Conservation (phyloP, 108 stramenopile species). For the Nitzschia putrida region DNA sequence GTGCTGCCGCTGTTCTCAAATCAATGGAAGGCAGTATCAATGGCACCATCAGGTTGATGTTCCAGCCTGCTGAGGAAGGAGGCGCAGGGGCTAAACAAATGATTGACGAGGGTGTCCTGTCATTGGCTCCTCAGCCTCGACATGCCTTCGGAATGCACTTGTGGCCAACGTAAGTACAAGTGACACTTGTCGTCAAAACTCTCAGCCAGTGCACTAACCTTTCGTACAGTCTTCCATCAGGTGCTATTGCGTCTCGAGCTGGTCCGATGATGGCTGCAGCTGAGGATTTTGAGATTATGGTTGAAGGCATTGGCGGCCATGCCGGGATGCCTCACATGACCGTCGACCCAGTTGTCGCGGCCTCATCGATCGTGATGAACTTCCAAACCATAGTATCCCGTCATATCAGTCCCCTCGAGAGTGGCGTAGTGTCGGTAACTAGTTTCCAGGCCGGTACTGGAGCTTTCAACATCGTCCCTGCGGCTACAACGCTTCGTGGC, state of each 20-base stretch:
- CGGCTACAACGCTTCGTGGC: slow-evolving; percentile 61
- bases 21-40: slow-evolving; percentile 50
- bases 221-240: slow-evolving; percentile 54
- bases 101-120: slow-evolving; percentile 84
- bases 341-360: slow-evolving; percentile 86
- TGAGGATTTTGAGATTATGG: slow-evolving; percentile 77
- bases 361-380: slow-evolving; percentile 78
- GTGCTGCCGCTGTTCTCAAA: slow-evolving; percentile 77
- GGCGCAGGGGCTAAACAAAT: slow-evolving; percentile 86
- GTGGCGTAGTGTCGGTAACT: slow-evolving; percentile 73
- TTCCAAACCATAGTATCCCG: slow-evolving; percentile 85
- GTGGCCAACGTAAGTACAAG: slow-evolving; percentile 53
- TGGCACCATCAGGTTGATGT: slow-evolving; percentile 64
- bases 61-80: slow-evolving; percentile 92
- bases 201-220: not conserved
- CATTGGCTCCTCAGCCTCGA: slow-evolving; percentile 52
- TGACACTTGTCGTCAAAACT: not conserved
- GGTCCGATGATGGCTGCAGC: slow-evolving; percentile 83
- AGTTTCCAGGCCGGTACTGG: slow-evolving; percentile 68
- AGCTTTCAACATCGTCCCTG: slow-evolving; percentile 84
- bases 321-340: slow-evolving; percentile 89
- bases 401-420: slow-evolving; percentile 67
- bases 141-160: slow-evolving; percentile 86
- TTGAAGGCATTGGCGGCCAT: slow-evolving; percentile 91
- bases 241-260: slow-evolving; percentile 65